phyloP scores from a whole-genome alignment of 192 early-diverging fungal species.

The Entomortierella lignicola region DNA sequence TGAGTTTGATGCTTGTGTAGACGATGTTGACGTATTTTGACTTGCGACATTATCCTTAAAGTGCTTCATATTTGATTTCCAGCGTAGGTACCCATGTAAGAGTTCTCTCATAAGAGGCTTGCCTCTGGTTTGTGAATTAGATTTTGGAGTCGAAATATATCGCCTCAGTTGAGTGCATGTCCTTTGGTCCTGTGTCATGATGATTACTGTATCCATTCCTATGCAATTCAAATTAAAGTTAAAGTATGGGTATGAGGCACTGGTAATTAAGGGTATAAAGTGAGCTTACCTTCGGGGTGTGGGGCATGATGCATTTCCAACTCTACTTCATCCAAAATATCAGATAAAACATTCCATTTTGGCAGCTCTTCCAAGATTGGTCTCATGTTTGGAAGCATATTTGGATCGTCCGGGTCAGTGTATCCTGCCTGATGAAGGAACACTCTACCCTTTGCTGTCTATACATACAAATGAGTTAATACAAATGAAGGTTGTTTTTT shows the following conservation, averaged over 20 bases:
- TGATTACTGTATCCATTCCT: conserved; percentile 63
- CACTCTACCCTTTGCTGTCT: conserved; percentile 60
- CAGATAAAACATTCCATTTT: conserved; percentile 83
- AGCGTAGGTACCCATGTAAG: conserved; percentile 77
- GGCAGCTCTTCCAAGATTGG: conserved; percentile 92
- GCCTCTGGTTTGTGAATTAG: conserved; percentile 19
- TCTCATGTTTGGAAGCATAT: conserved; percentile 74
- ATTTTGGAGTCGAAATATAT: conserved; percentile 56
- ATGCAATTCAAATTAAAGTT: neutral
- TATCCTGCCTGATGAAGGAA: conserved; percentile 44
- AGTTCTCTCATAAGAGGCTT: conserved; percentile 57
- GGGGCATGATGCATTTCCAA: conserved; percentile 58
- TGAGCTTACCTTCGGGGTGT: conserved; percentile 22
- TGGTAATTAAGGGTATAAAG: neutral
- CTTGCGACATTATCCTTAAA: conserved; percentile 54
- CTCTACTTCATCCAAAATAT: conserved; percentile 87
- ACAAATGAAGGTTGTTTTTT: conserved; percentile 11
- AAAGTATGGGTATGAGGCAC: neutral
- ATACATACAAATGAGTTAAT: neutral
- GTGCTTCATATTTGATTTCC: conserved; percentile 72
- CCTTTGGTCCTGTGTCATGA: conserved; percentile 78
- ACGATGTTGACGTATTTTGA: conserved; percentile 20
- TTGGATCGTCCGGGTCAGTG: conserved; percentile 51
- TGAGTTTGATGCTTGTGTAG: conserved; percentile 1
- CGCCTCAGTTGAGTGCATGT: conserved; percentile 74